Base-by-base conservation (phyloP, 139 green algal genomes). In the Asterochloris erici region DNA sequence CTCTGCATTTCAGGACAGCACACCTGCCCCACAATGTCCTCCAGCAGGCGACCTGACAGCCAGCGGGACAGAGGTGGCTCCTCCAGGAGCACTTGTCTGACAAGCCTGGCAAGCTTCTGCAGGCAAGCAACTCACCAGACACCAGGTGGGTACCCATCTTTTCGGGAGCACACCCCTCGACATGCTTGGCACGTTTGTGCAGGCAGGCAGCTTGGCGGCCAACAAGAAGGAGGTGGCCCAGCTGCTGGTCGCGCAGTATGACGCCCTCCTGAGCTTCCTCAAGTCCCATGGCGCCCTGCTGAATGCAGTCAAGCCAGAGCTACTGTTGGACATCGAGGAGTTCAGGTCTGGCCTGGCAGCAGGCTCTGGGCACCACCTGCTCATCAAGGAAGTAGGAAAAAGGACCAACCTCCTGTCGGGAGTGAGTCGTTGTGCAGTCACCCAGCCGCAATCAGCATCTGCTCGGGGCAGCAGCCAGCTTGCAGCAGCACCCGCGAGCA, bases 271-370 rank as follows among this genome's bases (percentile, higher is more conserved):
- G 61, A 84, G 83, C 28, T 90, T 89, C 83, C 86, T 94, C 47
- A 92, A 93, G 78, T 47, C 28, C 11, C 85, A 93, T 68, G 92
- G 92, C 38, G 92, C 85, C 47, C 84, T 94, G 78, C 85, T 96
- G 12, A 95, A 95, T 79, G 74, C 86, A 12, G 89, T 96, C 19
- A 95, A 93, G 85, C 90, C 93, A 13, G 91, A 96, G 85, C 87
- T 93, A 79, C 90, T 97, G 78, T 83, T 96, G 14, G 85, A 92
- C 12, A 70, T 68, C 1, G 85, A 93, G 12, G 90, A 93, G 82
- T 89, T 92, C 82, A 85, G 82, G 83, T 85, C 38, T 19, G 73
- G 38, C 38, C 38, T 54, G 38, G 6, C 38, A 54, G 38, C 38
- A 54, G 38, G 38, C 38, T 54, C 38, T 54, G 38, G 38, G 38